Evolutionary conservation across 495 filamentous ascomycete species (phyloP), one percentile per base, ranked within the genome.

Genomic region (Daldinia decipiens): DNA sequence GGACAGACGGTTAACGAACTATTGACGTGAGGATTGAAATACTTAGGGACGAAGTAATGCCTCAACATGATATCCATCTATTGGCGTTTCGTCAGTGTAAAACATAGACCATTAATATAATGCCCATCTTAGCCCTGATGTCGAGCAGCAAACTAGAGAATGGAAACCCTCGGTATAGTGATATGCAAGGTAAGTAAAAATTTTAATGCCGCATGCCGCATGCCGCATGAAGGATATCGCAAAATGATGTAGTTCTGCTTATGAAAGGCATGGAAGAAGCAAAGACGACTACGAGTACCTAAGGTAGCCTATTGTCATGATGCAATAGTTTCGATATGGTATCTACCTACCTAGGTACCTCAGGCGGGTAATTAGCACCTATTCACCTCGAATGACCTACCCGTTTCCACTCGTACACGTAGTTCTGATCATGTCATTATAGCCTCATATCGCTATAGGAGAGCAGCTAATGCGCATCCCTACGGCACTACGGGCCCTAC

Each of bases 1-100:
- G 95, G 7, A 98, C 92, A 26, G 95, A 99, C 74, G 92, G 90
- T 74, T 98, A 64, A 66, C n/a, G 21, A 31, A 24, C 29, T 45
- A 5, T 17, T 15, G n/a, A 21, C 0, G 17, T 45, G 57, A 45
- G 19, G 45, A 54, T 24, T 47, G 50, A 45, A 56, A 59, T 58
- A 56, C 53, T 54, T 3, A n/a, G 38, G 50, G 65, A 54, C 43
- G 40, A 60, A 65, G 51, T 53, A 47, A 59, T 68, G 65, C 60
- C 50, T 39, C 55, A 58, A 26, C 55, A 68, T 68, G 70, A 72
- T 72, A 72, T 72, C 64, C 64, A 59, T 47, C 36, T 60, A 51
- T 72, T 68, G 51, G n/a, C 60, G 53, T 38, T 24, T 57, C 62
- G 29, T 59, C 39, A 32, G 34, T 56, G 54, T 59, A 57, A 32